Evolutionary conservation across 345 rosid species (phyloP), one percentile per base, ranked within the genome.

Genomic region (Conringia planisiliqua): DNA sequence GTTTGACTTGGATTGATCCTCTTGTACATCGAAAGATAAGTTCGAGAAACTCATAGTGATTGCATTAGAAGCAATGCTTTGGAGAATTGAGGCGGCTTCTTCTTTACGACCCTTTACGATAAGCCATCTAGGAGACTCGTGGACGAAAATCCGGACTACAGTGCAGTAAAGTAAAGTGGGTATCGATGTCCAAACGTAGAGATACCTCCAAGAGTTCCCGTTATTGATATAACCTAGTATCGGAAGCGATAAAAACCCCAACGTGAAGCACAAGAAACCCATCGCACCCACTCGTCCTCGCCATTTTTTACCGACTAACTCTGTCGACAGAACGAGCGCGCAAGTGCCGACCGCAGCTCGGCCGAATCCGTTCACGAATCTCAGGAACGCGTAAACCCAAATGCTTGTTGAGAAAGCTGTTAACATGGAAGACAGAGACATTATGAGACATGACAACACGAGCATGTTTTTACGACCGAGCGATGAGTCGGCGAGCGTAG

Each of bases 391-490:
- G 65, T 86, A 86, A 7, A 74, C 66, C 87, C 85, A 86, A 4
- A 86, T 65, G 54, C 75, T 82, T 47, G 74, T 69, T 48, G 89
- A 74, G 60, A 86, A 80, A 16, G 61, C 48, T 4, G 89, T 79
- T 26, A 75, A 8, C 8, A 80, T 24, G 7, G 81, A 62, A 70
- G 88, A 75, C 12, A 82, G 3, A 47, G 87, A 79, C 89, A 87
- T 85, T 16, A 68, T 39, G 1, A 84, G 33, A 62, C 88, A 84
- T 0, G 87, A 79, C 29, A 85, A 44, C 16, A 83, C 40, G 24
- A 87, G 87, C 83, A 84, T 62, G 42, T 85, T 89, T 14, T 84
- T 87, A 72, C 94, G 88, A 48, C 91, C 94, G 2, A 87, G 81
- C 5, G 81, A 67, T 18, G 91, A 79, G 76, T 89, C 94, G 0